Evolutionary conservation across 306 rosid species (phyloP).

Genomic region (Rosa persica): DNA sequence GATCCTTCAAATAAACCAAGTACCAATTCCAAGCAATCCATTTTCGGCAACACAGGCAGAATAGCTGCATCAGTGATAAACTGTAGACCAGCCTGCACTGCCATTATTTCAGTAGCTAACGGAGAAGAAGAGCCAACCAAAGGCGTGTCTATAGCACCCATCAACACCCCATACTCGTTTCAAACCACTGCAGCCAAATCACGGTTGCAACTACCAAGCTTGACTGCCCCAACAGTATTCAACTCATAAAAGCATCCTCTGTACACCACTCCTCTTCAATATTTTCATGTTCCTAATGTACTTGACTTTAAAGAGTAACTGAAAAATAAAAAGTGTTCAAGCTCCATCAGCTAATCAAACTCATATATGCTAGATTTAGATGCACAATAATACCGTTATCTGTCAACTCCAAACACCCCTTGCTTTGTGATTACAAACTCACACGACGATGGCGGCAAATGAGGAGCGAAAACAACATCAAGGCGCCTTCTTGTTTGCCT

Average conservation of each 20-base stretch:
- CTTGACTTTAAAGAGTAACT: background rate
- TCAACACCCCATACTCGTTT: background rate
- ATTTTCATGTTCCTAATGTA: background rate
- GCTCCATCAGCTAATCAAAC: background rate
- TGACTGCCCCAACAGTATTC: background rate
- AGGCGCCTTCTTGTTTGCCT: conserved; percentile 46
- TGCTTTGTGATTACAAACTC: conserved; percentile 37
- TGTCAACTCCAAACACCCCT: conserved; percentile 45
- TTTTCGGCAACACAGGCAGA: background rate
- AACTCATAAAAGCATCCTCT: background rate
- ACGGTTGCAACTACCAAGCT: background rate
- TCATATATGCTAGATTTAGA: background rate
- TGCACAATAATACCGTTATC: conserved; percentile 3
- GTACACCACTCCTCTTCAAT: background rate
- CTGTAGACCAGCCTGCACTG: background rate
- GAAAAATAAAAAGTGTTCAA: background rate
- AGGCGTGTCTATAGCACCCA: background rate
- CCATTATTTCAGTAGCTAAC: background rate
- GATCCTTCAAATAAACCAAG: background rate
- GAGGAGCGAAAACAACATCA: conserved; percentile 79
- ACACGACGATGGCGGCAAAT: conserved; percentile 57
- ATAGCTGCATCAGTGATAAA: background rate
- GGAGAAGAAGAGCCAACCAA: background rate
- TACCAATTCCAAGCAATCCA: background rate
- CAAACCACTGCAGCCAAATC: background rate